Evolutionary conservation across 805 yeast genomes (phyloP).

Genomic region (Yarrowia phangngaensis): DNA sequence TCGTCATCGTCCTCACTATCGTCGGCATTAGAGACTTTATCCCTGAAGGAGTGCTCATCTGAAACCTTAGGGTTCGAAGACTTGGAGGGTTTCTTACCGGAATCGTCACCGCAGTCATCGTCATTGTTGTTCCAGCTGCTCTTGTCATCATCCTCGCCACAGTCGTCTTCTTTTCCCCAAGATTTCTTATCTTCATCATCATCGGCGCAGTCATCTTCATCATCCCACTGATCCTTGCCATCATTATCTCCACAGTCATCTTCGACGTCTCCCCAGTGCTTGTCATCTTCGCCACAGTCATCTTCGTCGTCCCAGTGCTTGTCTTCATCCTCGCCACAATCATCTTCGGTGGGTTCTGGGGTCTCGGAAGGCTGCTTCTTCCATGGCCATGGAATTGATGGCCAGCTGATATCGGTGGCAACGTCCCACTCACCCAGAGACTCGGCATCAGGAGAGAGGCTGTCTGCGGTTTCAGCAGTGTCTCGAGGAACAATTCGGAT

Average conservation of each 20-base stretch:
- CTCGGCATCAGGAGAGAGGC: not conserved
- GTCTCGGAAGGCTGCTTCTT: constrained; percentile 8
- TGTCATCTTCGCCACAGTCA: constrained; percentile 14
- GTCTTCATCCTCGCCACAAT: constrained; percentile 9
- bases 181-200: not conserved
- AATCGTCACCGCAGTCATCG: constrained; percentile 14
- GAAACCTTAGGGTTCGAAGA: no score
- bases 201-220: not conserved
- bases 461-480: not conserved
- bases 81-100: no score
- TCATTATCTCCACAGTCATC: constrained; percentile 2
- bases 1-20: not conserved
- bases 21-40: not conserved
- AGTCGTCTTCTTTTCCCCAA: not conserved
- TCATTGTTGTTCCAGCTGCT: constrained; percentile 1
- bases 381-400: constrained; percentile 25
- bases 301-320: not conserved
- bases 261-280: not conserved
- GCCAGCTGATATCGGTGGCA: constrained; percentile 20
- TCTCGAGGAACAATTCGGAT: constrained; percentile 4
- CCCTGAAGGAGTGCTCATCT: no score
- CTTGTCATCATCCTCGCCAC: constrained; percentile 12
- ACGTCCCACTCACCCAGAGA: constrained; percentile 1
- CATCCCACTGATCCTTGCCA: not conserved
- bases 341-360: constrained; percentile 5